A percentile compares a stretch with the other conserved stretches of the same genome.
These are phyloP conservation scores for Globisporangium carolinianum DNA, from an alignment of 352 stramenopile genomes.

Conservation along the genomic window DNA sequence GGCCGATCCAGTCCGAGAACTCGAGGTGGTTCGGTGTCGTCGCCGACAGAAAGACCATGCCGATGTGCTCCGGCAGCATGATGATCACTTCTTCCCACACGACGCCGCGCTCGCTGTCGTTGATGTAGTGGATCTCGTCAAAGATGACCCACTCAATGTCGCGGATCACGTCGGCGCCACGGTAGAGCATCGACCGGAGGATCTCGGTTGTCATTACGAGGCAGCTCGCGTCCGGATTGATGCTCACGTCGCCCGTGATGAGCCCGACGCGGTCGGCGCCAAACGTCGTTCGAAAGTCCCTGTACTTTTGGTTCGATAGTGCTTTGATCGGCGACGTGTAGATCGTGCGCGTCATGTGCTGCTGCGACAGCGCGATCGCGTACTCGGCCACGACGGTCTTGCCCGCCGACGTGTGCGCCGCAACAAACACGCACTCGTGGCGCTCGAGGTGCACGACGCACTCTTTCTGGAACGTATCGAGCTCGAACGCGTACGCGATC, in stretches of 20 bases:
- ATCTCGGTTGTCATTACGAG: slow-evolving; percentile 99
- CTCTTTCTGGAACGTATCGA: slow-evolving; percentile 98
- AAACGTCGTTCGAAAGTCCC: slow-evolving; percentile 94
- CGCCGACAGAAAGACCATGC: slow-evolving; percentile 97
- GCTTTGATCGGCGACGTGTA: slow-evolving; percentile 99
- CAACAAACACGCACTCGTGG: slow-evolving; percentile 94
- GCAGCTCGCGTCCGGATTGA: slow-evolving; percentile 94
- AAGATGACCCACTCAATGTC: slow-evolving; percentile 98
- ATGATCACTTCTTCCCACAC: slow-evolving; percentile 99
- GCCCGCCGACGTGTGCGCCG: slow-evolving; percentile 95
- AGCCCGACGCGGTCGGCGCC: slow-evolving; percentile 92
- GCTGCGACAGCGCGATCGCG: slow-evolving; percentile 92
- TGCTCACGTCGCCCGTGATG: slow-evolving; percentile 96
- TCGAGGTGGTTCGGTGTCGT: slow-evolving; percentile 98
- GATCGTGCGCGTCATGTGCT: slow-evolving; percentile 89
- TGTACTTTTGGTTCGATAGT: slow-evolving; percentile 98
- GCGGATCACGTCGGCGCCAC: slow-evolving; percentile 93
- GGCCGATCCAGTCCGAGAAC: slow-evolving; percentile 99
- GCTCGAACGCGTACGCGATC: slow-evolving; percentile 76
- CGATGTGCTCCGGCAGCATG: slow-evolving; percentile 95
- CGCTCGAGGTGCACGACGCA: slow-evolving; percentile 92
- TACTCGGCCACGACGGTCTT: slow-evolving; percentile 99
- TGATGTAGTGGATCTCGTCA: slow-evolving; percentile 98
- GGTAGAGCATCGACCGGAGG: slow-evolving; percentile 93
- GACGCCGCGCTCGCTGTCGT: slow-evolving; percentile 96